Base-by-base conservation (phyloP, 202 grass and related monocot species). In the Digitaria exilis region DNA sequence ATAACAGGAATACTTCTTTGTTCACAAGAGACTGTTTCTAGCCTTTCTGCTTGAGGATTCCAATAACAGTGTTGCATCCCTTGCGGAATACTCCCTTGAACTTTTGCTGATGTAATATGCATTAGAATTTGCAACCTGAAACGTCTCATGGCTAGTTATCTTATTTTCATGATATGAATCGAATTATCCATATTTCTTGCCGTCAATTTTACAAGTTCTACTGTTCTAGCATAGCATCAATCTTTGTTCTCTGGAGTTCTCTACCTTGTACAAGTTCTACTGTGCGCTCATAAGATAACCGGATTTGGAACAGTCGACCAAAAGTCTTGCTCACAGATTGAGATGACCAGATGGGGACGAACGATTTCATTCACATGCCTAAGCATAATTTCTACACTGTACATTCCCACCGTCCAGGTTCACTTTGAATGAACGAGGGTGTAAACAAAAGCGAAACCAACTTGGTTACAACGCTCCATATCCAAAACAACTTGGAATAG, bases 1-100 rank as follows among this genome's bases (percentile, higher is more conserved):
- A 91, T 96, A 91, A 82, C 86, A 93, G 42, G 84, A 84, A 73
- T 45, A 51, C 46, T 35, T 54, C 49, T 76, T 41, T 1, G 1
- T 29, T 41, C 34, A 84, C 44, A 75, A 49, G 60, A 24, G 44
- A 25, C 35, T 42, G 35, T 48, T 80, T 75, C 69, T 82, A 32
- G 39, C 55, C 29, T 80, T 76, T 24, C 28, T n/a, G 41, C 7
- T 26, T 32, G 51, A 57, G 25, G 55, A 65, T 69, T 71, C 69
- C 63, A 87, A 87, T 80, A 90, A 84, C 63, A 58, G 12, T 76
- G 77, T 21, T 57, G 54, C 76, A 65, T 77, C 64, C 14, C 46
- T 52, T 72, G 35, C 29, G 82, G 56, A 71, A 16, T 81, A 21
- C 15, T 75, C 45, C 64, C 48, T 57, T 35, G 31, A 22, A 34